Base-by-base conservation (phyloP, 2,329 filamentous ascomycete species). In the Scedosporium dehoogii region DNA sequence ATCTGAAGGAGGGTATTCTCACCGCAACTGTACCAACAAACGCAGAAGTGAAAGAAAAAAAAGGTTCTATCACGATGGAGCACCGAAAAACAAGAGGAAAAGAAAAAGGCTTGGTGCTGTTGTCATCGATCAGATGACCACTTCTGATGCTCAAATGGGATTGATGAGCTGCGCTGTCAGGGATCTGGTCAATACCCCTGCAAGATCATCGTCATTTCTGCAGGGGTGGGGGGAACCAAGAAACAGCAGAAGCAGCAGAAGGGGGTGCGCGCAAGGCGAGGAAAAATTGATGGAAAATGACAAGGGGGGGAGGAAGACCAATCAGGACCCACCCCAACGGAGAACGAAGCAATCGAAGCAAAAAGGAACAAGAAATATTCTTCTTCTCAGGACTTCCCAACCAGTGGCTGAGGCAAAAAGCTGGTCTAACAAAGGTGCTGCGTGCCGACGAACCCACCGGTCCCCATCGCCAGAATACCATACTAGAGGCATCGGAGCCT, bases 61-160 rank as follows among this genome's bases (percentile, higher is more conserved):
- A 48, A 48, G 21, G 44, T 6, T 21, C 18, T n/a, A 21, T 48
- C 29, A 38, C 29, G 29, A 38, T 38, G 29, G 29, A 38, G 12
- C 29, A 12, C 29, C 3, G 7, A 12, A 38, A 38, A 38, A 38
- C 29, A 10, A 38, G 2, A 10, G 9, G 29, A 12, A 12, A 38
- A 12, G n/a, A 23, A 46, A 44, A 42, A n/a, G 38, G 55, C 25
- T 33, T 33, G 33, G 12, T 33, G 33, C n/a, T 59, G 29, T 59
- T 44, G 57, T 59, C 57, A 59, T 59, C 27, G 57, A 59, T 59
- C 57, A 59, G 57, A 59, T 59, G 57, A 59, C 57, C 14, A 25
- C 38, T 59, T 59, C 57, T 59, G 57, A 44, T 23, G 38, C 29
- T 44, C 57, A 41, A 59, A 59, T 6, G 57, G 57, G 57, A 58